Evolutionary conservation across 208 protist genomes (phyloP).

Genomic region (Trypanosoma cruzi): DNA sequence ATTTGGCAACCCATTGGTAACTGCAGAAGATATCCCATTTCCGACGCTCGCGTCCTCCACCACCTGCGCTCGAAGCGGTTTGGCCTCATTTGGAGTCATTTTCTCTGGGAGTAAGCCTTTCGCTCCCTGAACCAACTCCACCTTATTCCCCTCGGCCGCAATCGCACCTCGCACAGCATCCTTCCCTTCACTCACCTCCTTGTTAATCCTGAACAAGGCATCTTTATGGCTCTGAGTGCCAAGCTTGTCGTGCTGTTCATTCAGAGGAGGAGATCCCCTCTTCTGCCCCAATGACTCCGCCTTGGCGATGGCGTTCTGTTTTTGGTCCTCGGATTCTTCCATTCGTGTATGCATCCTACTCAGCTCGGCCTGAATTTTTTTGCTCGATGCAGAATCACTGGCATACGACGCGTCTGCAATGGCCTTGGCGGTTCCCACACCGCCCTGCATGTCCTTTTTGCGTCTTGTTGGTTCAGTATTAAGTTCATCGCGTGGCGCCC

Average conservation of each 20-base stretch:
- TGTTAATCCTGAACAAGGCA: slow-evolving; percentile 6
- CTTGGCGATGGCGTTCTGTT: background rate
- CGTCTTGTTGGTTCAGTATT: background rate
- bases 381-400: background rate
- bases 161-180: slow-evolving; percentile 4
- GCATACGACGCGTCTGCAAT: background rate
- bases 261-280: background rate
- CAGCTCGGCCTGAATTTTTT: slow-evolving; percentile 20
- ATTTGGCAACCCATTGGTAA: background rate
- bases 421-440: background rate
- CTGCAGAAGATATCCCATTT: background rate
- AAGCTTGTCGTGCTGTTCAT: background rate
- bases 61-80: background rate
- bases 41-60: background rate
- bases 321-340: slow-evolving; percentile 25
- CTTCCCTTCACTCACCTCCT: slow-evolving; percentile 24
- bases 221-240: background rate
- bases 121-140: background rate
- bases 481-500: slow-evolving; percentile 21
- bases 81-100: background rate
- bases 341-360: slow-evolving; percentile 15
- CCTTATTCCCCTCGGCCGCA: slow-evolving; percentile 2
- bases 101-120: background rate
- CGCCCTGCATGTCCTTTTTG: slow-evolving; percentile 1
- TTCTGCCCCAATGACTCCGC: background rate